Percentiles rank a stretch among this genome's conserved stretches.
Conservation (phyloP, 2,329 filamentous ascomycete genomes). For the Zymoseptoria crescenta region DNA sequence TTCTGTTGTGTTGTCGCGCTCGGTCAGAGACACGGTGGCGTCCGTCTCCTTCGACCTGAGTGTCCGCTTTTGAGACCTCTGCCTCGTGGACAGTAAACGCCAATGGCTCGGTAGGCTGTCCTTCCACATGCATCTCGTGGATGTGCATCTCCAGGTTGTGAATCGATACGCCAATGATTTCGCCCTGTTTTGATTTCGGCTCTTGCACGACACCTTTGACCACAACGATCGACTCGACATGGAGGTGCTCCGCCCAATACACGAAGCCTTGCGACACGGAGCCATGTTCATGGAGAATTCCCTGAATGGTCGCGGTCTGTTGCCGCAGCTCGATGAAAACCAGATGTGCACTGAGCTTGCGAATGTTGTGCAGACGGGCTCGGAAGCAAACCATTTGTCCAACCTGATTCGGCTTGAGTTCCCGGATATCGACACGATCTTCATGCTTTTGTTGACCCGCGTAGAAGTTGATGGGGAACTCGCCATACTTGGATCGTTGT, state of each 20-base stretch:
- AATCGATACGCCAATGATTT: conserved; percentile 66
- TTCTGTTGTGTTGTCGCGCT: conserved; percentile 67
- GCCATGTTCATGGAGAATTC: conserved; percentile 60
- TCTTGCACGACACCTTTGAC: conserved; percentile 66
- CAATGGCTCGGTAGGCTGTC: conserved; percentile 52
- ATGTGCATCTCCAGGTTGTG: conserved; percentile 71
- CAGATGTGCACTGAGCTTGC: conserved; percentile 72
- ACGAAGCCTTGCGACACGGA: conserved; percentile 66
- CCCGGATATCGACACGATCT: conserved; percentile 42
- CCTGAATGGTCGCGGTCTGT: conserved; percentile 75
- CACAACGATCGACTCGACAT: conserved; percentile 68
- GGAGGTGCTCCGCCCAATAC: conserved; percentile 78
- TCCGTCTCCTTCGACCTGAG: conserved; percentile 48
- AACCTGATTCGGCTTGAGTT: conserved; percentile 45
- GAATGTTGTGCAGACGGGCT: conserved; percentile 68
- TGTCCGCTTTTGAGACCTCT: conserved; percentile 52
- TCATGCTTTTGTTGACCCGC: conserved; percentile 44
- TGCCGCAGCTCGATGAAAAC: conserved; percentile 84
- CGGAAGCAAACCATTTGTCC: conserved; percentile 59
- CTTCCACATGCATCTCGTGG: conserved; percentile 55
- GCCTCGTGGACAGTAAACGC: conserved; percentile 66
- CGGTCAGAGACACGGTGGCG: conserved; percentile 60
- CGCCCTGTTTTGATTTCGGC: conserved; percentile 57
- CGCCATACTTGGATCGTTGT: conserved; percentile 52
- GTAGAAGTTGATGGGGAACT: conserved; percentile 51